Evolutionary conservation across 1,284 basidiomycete genomes (phyloP).

Genomic region (Sutorius eximius): DNA sequence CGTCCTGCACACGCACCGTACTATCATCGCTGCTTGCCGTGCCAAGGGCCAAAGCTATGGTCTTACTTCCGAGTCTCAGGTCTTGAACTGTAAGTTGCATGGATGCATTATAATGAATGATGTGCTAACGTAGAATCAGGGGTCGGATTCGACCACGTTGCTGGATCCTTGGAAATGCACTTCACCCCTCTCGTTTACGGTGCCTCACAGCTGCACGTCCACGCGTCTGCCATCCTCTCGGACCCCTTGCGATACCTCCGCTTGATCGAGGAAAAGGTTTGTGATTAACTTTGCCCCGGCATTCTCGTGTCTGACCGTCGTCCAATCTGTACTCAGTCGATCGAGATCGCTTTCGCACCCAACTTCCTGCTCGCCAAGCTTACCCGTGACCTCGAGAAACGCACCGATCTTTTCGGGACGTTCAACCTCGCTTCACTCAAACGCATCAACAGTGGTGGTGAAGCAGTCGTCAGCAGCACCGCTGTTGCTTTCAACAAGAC

Average conservation of each 20-base stretch:
- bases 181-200: slow-evolving; percentile 30
- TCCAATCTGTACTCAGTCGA: slow-evolving; percentile 15
- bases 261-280: slow-evolving; percentile 31
- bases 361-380: slow-evolving; percentile 46
- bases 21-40: slow-evolving; percentile 26
- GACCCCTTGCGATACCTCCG: slow-evolving; percentile 28
- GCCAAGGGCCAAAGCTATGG: slow-evolving; percentile 28
- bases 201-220: slow-evolving; percentile 33
- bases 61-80: slow-evolving; percentile 26
- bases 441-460: background rate
- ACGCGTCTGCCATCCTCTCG: slow-evolving; percentile 33
- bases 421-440: slow-evolving; percentile 27
- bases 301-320: background rate
- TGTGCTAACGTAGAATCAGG: slow-evolving; percentile 21
- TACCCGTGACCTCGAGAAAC: slow-evolving; percentile 34
- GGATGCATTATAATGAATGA: too few relatives aligned
- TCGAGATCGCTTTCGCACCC: slow-evolving; percentile 39
- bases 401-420: slow-evolving; percentile 23
- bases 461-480: too few relatives aligned
- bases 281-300: background rate
- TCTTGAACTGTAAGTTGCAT: slow-evolving; percentile 32
- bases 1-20: slow-evolving; percentile 29
- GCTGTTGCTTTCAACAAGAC: too few relatives aligned
- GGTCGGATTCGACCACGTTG: slow-evolving; percentile 42
- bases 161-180: slow-evolving; percentile 36